Evolutionary conservation across 768 basidiomycete species (phyloP).

Genomic region (Chalciporus pseudorubinellus): DNA sequence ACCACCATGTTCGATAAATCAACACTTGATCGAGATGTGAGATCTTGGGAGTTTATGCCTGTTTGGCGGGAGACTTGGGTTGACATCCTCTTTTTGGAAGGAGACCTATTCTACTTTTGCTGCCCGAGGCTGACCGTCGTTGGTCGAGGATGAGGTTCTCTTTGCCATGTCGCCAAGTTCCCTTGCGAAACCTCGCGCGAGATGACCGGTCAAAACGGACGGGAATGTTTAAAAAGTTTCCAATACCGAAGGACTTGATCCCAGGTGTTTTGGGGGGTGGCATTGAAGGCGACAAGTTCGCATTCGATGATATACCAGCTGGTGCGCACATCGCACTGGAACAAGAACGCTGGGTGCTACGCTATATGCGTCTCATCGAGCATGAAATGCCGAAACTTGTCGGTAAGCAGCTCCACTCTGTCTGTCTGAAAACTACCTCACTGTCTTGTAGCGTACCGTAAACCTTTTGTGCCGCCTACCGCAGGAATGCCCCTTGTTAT

Average conservation of each 20-base stretch:
- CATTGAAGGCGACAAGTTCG: constrained; percentile 14
- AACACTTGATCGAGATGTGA: neutral
- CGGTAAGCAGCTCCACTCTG: constrained; percentile 46
- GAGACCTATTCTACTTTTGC: neutral
- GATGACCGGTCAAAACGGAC: constrained; percentile 3
- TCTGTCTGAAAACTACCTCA: constrained; percentile 7
- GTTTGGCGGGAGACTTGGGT: constrained; percentile 18
- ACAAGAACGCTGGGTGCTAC: constrained; percentile 69
- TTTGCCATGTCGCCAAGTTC: constrained; percentile 15
- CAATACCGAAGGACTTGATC: constrained; percentile 40
- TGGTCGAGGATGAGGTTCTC: constrained; percentile 20
- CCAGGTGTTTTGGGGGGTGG: neutral
- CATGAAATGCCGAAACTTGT: constrained; percentile 86
- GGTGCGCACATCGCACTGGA: constrained; percentile 70
- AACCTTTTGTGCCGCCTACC: constrained; percentile 72
- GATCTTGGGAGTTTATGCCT: constrained; percentile 20
- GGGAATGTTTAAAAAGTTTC: constrained; percentile 22
- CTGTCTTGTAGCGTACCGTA: constrained; percentile 63
- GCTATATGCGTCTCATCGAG: constrained; percentile 83
- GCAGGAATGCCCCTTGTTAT: constrained; percentile 59
- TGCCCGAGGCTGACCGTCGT: neutral
- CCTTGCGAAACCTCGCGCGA: neutral
- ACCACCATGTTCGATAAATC: constrained; percentile 47
- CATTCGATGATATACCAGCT: constrained; percentile 60
- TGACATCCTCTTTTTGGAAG: neutral